Percentiles rank a stretch among this genome's conserved stretches.
Conservation (phyloP, 202 grass and related monocot genomes). For the Panicum hallii region DNA sequence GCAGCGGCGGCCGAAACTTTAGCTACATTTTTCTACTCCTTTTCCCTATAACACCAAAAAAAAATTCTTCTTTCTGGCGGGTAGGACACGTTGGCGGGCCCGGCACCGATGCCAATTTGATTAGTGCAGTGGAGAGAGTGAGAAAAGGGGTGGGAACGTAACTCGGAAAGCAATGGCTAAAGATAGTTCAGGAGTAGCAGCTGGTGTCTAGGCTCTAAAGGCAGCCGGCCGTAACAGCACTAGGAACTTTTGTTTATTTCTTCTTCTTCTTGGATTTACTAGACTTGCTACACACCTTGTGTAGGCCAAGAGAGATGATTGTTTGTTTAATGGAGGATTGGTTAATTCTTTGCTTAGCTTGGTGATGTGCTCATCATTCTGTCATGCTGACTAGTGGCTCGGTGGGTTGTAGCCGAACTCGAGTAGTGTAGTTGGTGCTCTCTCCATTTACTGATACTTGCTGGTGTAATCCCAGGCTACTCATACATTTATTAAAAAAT, state of each 20-base stretch:
- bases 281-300: conserved; percentile 29
- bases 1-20: conserved; percentile 19
- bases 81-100: conserved; percentile 30
- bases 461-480: not conserved
- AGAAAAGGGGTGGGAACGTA: not conserved
- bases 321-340: conserved; percentile 36
- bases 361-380: not conserved
- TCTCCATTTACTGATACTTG: not conserved
- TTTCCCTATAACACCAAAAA: not conserved
- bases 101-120: conserved; percentile 37
- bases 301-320: conserved; percentile 35
- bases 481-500: not conserved
- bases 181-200: not conserved
- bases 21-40: not conserved
- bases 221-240: conserved; percentile 1
- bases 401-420: not conserved
- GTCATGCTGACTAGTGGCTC: conserved; percentile 20
- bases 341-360: conserved; percentile 48
- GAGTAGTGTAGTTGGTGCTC: not conserved
- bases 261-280: conserved; percentile 30
- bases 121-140: conserved; percentile 7
- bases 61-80: not conserved
- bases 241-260: not conserved
- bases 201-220: not conserved
- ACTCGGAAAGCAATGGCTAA: conserved; percentile 3